These are phyloP conservation scores for Globisporangium echinulatum DNA, from an alignment of 352 stramenopile genomes.

Conservation along the genomic window DNA sequence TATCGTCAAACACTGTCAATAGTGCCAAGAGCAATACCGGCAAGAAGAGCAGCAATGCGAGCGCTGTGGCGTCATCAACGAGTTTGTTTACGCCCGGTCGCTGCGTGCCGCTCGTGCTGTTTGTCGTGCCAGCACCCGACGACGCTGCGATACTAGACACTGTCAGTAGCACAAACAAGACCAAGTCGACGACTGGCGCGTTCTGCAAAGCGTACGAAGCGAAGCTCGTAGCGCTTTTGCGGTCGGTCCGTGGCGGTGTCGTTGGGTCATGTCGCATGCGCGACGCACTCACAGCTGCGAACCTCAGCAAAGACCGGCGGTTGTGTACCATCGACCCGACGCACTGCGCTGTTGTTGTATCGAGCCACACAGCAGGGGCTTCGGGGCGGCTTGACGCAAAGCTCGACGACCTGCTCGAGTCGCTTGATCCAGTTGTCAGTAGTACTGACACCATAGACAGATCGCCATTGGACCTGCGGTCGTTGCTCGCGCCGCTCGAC, in stretches of 20 bases:
- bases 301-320: constrained; percentile 59
- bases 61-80: not conserved
- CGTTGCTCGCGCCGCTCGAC: constrained; percentile 20
- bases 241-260: constrained; percentile 40
- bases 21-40: constrained; percentile 31
- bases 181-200: constrained; percentile 29
- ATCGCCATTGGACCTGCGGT: too few relatives aligned
- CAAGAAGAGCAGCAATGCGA: constrained; percentile 17
- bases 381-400: constrained; percentile 26
- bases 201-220: constrained; percentile 56
- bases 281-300: constrained; percentile 40
- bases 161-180: constrained; percentile 17
- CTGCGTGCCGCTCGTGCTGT: constrained; percentile 62
- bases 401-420: constrained; percentile 36
- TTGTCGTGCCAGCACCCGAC: constrained; percentile 50
- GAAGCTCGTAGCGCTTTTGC: constrained; percentile 42
- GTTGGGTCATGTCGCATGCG: constrained; percentile 52
- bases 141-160: constrained; percentile 27
- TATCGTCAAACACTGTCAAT: not conserved
- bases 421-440: constrained; percentile 18
- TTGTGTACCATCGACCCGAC: constrained; percentile 64
- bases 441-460: too few relatives aligned
- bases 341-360: constrained; percentile 63
- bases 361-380: constrained; percentile 19
- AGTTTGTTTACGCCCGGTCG: constrained; percentile 51